Conservation (phyloP, 1,284 basidiomycete species). For the Ustilago vetiveriae region DNA sequence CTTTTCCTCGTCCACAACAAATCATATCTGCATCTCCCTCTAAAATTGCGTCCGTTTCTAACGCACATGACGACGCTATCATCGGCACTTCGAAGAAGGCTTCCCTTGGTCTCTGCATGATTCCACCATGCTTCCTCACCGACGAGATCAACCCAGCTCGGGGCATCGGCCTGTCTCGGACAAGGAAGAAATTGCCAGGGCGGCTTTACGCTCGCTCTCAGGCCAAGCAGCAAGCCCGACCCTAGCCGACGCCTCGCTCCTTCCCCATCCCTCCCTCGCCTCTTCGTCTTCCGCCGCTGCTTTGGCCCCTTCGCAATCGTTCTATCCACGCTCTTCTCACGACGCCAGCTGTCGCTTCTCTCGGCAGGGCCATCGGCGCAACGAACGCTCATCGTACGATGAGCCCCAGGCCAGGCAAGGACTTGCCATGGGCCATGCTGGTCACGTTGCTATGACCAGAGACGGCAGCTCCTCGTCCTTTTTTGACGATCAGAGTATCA, state of each 20-base stretch:
- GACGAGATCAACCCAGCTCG: slow-evolving; percentile 10
- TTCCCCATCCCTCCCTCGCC: not conserved
- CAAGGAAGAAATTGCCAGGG: slow-evolving; percentile 42
- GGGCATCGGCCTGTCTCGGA: slow-evolving; percentile 15
- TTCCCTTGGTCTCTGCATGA: slow-evolving; percentile 2
- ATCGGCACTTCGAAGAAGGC: too few species aligned
- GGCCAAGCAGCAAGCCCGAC: slow-evolving; percentile 7
- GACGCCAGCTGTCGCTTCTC: not conserved
- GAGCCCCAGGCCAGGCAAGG: not conserved
- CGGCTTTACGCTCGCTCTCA: slow-evolving; percentile 39
- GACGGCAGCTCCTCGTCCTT: slow-evolving; percentile 19
- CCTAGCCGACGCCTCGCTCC: slow-evolving; percentile 4
- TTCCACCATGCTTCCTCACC: slow-evolving; percentile 14
- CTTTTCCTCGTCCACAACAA: too few species aligned
- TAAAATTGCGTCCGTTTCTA: too few species aligned
- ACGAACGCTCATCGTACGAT: not conserved
- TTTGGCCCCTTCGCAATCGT: not conserved
- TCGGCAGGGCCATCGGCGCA: not conserved
- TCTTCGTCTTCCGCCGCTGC: not conserved
- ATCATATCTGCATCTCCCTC: too few species aligned
- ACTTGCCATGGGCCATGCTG: not conserved
- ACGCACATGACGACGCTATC: too few species aligned
- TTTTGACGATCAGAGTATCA: slow-evolving; percentile 21
- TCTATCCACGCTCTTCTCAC: not conserved
- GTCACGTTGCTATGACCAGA: not conserved